phyloP scores from a whole-genome alignment of 1,284 basidiomycete species.

The Leccinum angustisporum region DNA sequence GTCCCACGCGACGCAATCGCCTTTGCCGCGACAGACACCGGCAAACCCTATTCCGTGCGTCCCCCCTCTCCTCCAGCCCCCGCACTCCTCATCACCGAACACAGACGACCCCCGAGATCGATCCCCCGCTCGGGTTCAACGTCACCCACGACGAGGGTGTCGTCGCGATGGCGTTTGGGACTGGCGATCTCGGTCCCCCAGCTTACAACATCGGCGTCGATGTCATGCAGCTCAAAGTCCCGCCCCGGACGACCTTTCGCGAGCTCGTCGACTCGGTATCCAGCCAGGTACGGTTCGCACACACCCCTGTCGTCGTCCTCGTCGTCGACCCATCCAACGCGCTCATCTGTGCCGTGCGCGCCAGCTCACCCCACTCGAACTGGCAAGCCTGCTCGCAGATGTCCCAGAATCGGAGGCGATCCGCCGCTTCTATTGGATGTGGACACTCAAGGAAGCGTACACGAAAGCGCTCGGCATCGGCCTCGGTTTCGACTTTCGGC shows the following conservation, averaged over 20 bases:
- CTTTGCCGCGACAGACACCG: conserved; percentile 56
- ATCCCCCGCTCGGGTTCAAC: conserved; percentile 68
- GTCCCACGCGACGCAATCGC: conserved; percentile 45
- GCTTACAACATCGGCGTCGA: conserved; percentile 69
- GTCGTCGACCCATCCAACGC: background rate
- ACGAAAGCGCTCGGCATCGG: conserved; percentile 81
- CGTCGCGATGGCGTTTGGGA: conserved; percentile 65
- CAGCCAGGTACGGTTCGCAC: conserved; percentile 54
- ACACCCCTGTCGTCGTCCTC: background rate
- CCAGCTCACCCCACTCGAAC: conserved; percentile 60
- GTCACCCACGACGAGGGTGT: conserved; percentile 76
- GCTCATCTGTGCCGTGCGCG: conserved; percentile 10
- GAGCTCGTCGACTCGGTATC: conserved; percentile 64
- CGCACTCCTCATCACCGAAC: background rate
- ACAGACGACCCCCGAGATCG: conserved; percentile 46
- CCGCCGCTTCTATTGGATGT: conserved; percentile 69
- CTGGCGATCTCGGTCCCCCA: conserved; percentile 53
- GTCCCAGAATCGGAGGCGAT: conserved; percentile 46
- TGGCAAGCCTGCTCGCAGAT: conserved; percentile 40
- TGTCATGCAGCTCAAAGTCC: conserved; percentile 71
- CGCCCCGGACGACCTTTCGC: conserved; percentile 51
- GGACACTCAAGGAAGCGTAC: conserved; percentile 87
- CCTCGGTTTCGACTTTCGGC: conserved; percentile 75
- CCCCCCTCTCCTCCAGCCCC: background rate
- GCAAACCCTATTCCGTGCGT: conserved; percentile 73